phyloP scores from a whole-genome alignment of 2,329 filamentous ascomycete species.

The Ophiocordyceps camponoti-floridani region DNA sequence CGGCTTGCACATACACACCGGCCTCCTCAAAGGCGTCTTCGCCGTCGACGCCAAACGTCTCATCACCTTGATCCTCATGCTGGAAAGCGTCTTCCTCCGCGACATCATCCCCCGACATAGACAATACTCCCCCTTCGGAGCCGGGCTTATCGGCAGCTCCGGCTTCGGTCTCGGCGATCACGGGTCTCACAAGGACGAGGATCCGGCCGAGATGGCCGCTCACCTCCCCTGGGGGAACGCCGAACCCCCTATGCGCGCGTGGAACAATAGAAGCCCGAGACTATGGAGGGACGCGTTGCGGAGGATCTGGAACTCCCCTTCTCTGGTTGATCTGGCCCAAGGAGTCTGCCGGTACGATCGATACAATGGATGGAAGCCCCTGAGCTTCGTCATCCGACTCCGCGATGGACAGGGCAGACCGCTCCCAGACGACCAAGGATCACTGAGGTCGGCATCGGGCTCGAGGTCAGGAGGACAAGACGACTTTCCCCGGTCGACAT shows the following conservation, averaged over 20 bases:
- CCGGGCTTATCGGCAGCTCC: background rate
- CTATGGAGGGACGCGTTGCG: background rate
- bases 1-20: conserved; percentile 10
- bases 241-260: background rate
- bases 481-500: background rate
- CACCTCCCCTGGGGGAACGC: background rate
- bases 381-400: background rate
- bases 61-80: conserved; percentile 5
- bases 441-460: too few species aligned
- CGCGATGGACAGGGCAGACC: background rate
- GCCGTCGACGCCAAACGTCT: conserved; percentile 8
- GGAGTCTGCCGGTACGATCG: too few species aligned
- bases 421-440: background rate
- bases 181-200: background rate
- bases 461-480: background rate
- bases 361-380: background rate
- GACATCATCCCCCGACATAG: background rate
- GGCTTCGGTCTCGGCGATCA: background rate
- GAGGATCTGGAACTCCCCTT: background rate
- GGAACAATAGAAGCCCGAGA: background rate
- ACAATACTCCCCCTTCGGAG: background rate
- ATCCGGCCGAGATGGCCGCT: background rate
- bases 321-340: background rate
- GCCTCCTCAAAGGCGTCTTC: conserved; percentile 7
- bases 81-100: conserved; percentile 7